phyloP scores from a whole-genome alignment of 176 grass and related monocot genomes.

The Luzula sylvatica region DNA sequence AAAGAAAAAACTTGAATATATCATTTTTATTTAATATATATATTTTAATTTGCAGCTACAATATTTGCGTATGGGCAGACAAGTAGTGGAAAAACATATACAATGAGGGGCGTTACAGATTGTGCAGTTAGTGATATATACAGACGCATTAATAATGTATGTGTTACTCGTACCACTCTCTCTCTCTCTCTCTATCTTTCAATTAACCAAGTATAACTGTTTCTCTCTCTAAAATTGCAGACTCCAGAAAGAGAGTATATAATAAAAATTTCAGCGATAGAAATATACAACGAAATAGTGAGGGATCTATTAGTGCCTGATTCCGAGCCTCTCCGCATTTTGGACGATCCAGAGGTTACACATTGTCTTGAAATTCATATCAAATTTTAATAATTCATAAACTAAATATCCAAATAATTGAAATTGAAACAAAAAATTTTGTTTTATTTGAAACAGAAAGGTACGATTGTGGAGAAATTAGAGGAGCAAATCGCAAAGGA shows the following conservation, averaged over 20 bases:
- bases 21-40: neutral
- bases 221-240: constrained; percentile 23
- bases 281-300: constrained; percentile 96
- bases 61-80: constrained; percentile 96
- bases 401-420: no score
- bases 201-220: no score
- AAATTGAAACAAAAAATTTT: neutral
- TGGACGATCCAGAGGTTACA: constrained; percentile 99
- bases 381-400: no score
- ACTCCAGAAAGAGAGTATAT: constrained; percentile 59
- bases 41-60: constrained; percentile 33
- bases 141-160: constrained; percentile 41
- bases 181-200: neutral
- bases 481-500: constrained; percentile 74
- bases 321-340: constrained; percentile 68
- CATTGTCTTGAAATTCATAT: no score
- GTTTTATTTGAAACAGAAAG: constrained; percentile 54
- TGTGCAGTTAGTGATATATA: constrained; percentile 78
- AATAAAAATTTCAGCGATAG: constrained; percentile 48
- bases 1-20: neutral
- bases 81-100: constrained; percentile 98
- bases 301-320: constrained; percentile 92
- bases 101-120: constrained; percentile 83
- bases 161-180: neutral
- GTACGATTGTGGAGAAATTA: constrained; percentile 87